A percentile compares a stretch with the other conserved stretches of the same genome.
These are phyloP conservation scores for Lachancea dasiensis DNA, from an alignment of 805 yeast species.

Conservation along the genomic window DNA sequence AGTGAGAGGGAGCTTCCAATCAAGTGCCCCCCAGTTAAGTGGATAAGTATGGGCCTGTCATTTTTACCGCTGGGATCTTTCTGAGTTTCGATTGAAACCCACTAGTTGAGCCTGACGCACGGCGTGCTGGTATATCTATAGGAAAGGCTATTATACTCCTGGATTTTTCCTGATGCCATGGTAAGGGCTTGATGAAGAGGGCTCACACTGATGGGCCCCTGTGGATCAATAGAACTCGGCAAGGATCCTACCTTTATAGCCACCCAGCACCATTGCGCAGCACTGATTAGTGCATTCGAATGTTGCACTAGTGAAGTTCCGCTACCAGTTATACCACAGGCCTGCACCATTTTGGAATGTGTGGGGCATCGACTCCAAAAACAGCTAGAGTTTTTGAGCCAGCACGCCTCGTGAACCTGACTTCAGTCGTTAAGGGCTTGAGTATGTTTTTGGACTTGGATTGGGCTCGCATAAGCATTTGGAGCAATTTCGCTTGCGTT, in stretches of 20 bases:
- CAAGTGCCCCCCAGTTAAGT: not conserved
- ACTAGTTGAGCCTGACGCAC: not conserved
- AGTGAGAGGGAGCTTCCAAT: too few species aligned
- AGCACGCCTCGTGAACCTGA: too few species aligned
- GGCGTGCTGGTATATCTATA: not conserved
- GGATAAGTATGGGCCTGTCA: not conserved
- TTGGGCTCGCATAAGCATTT: constrained; percentile 4
- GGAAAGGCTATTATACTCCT: constrained; percentile 10
- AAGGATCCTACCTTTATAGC: constrained; percentile 1
- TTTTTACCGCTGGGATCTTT: constrained; percentile 1
- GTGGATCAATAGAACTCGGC: not conserved
- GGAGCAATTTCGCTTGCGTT: not conserved
- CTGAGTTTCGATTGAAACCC: not conserved
- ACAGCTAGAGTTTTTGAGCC: too few species aligned
- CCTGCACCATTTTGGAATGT: too few species aligned
- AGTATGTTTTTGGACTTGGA: constrained; percentile 2
- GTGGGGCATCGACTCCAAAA: too few species aligned
- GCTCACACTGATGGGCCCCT: not conserved
- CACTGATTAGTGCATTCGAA: constrained; percentile 1
- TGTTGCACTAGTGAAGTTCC: not conserved
- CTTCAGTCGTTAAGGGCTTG: too few species aligned
- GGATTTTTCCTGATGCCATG: not conserved
- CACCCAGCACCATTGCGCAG: constrained; percentile 9
- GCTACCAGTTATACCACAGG: too few species aligned
- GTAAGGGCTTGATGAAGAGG: not conserved